These are phyloP conservation scores for Phytophthora parvispora DNA, from an alignment of 352 stramenopile genomes.

Conservation along the genomic window DNA sequence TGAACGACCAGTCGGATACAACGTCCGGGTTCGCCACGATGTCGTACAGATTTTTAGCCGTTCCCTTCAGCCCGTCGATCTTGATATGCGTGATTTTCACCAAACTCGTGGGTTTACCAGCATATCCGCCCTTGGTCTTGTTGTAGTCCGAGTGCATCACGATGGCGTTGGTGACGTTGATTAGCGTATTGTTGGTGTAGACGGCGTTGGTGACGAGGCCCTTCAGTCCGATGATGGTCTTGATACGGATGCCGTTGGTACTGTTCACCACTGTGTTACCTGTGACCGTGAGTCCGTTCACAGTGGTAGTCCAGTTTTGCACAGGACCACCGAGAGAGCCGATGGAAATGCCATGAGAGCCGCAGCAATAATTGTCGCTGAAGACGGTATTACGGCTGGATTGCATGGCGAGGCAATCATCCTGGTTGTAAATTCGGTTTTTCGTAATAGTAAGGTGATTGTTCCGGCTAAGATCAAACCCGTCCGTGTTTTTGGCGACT, in stretches of 20 bases:
- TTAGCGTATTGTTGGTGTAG: background rate
- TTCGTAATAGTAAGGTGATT: background rate
- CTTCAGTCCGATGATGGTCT: slow-evolving; percentile 1
- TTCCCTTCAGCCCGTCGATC: background rate
- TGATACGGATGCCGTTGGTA: slow-evolving; percentile 7
- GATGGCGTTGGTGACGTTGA: slow-evolving; percentile 1
- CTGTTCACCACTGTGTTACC: slow-evolving; percentile 20
- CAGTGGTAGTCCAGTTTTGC: background rate
- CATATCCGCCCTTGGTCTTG: background rate
- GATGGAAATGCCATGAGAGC: slow-evolving; percentile 18
- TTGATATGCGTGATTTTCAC: background rate
- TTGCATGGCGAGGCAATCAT: slow-evolving; percentile 1
- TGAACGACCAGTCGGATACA: background rate
- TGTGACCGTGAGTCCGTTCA: background rate
- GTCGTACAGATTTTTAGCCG: background rate
- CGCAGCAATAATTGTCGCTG: slow-evolving; percentile 5
- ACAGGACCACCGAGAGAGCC: background rate
- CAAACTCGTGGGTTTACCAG: background rate
- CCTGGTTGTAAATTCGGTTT: background rate
- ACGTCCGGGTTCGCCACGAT: background rate
- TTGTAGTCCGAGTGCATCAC: slow-evolving; percentile 1
- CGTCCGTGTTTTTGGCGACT: background rate
- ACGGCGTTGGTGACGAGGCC: slow-evolving; percentile 1
- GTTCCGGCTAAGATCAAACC: background rate
- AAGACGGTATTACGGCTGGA: background rate